Conservation (phyloP, 192 early-diverging fungal species). For the Backusella sp. region DNA sequence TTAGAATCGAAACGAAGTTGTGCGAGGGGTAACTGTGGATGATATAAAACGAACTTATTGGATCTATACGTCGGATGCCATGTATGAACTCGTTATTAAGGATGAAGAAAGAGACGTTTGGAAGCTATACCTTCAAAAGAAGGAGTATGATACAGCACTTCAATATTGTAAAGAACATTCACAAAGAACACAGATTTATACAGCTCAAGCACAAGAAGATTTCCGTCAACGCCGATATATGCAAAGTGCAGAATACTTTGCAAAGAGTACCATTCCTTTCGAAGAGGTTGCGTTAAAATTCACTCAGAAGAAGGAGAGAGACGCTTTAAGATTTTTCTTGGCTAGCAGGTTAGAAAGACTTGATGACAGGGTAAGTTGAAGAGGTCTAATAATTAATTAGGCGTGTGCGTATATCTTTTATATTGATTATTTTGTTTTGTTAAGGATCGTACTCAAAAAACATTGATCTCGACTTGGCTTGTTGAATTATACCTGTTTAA, state of each 20-base stretch:
- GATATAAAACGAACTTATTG: slow-evolving; percentile 82
- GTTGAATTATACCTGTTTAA: slow-evolving; percentile 82
- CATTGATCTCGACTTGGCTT: slow-evolving; percentile 82
- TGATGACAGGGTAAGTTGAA: slow-evolving; percentile 48
- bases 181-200: slow-evolving; percentile 73
- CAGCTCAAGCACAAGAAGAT: slow-evolving; percentile 83
- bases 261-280: slow-evolving; percentile 74
- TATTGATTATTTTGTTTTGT: background rate
- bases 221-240: slow-evolving; percentile 73
- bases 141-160: slow-evolving; percentile 79
- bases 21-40: slow-evolving; percentile 73
- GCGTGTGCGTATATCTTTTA: background rate
- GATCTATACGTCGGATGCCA: slow-evolving; percentile 79
- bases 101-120: slow-evolving; percentile 95
- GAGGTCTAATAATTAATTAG: background rate
- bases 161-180: slow-evolving; percentile 69
- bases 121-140: slow-evolving; percentile 80
- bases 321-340: slow-evolving; percentile 78
- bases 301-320: slow-evolving; percentile 66
- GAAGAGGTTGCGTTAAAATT: slow-evolving; percentile 90
- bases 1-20: slow-evolving; percentile 35
- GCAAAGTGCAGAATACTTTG: slow-evolving; percentile 84
- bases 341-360: slow-evolving; percentile 70
- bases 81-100: slow-evolving; percentile 86
- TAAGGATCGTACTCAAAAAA: slow-evolving; percentile 77